phyloP scores from a whole-genome alignment of 441 rosid genomes.

The Mallotus japonicus region DNA sequence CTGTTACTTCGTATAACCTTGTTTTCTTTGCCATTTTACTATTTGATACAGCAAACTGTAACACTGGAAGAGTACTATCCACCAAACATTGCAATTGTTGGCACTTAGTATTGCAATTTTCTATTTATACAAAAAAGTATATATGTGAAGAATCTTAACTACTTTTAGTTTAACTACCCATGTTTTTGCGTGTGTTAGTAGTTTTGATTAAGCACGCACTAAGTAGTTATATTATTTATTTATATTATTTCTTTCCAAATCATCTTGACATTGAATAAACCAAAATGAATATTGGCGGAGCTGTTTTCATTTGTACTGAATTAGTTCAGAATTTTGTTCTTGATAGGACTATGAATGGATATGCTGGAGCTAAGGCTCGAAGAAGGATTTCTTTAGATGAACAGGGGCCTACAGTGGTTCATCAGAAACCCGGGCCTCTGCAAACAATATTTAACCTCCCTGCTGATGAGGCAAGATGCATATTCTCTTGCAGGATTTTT shows the following conservation, averaged over 20 bases:
- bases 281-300: neutral
- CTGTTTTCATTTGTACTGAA: slow-evolving; percentile 17
- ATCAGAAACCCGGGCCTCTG: slow-evolving; percentile 93
- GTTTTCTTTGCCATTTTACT: neutral
- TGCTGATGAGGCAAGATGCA: slow-evolving; percentile 74
- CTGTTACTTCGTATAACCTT: slow-evolving; percentile 2
- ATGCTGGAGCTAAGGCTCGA: slow-evolving; percentile 65
- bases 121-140: too few species aligned
- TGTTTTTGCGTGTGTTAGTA: neutral
- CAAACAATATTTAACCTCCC: slow-evolving; percentile 90
- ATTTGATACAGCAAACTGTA: too few species aligned
- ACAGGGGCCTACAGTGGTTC: slow-evolving; percentile 91
- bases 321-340: slow-evolving; percentile 9
- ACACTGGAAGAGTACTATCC: too few species aligned
- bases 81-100: too few species aligned
- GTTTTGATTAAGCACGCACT: neutral
- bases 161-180: neutral
- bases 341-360: slow-evolving; percentile 65
- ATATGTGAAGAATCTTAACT: too few species aligned
- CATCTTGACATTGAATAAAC: neutral
- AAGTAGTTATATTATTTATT: neutral
- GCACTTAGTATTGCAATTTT: too few species aligned
- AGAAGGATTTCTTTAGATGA: slow-evolving; percentile 68
- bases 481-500: slow-evolving; percentile 8
- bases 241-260: neutral